Evolutionary conservation across 2,329 filamentous ascomycete genomes (phyloP).

Genomic region (Diaporthe aspalathi): DNA sequence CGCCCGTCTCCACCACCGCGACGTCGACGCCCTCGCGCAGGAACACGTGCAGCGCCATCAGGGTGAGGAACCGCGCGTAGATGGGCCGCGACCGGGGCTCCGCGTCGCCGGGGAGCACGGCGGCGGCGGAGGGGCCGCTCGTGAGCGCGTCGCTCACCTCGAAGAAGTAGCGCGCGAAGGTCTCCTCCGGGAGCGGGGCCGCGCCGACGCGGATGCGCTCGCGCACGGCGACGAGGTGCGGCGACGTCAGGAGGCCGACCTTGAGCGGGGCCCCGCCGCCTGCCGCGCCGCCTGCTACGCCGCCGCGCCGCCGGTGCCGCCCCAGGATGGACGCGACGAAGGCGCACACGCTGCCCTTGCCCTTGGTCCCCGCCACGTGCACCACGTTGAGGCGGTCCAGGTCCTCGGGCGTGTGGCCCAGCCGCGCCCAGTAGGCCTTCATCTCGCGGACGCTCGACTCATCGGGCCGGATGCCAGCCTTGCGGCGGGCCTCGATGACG

Average conservation of each 20-base stretch:
- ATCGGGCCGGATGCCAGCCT: constrained; percentile 78
- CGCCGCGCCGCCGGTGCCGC: constrained; percentile 53
- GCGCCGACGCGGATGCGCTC: constrained; percentile 75
- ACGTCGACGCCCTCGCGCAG: constrained; percentile 70
- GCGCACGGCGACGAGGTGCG: constrained; percentile 74
- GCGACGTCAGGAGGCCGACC: constrained; percentile 75
- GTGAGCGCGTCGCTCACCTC: constrained; percentile 73
- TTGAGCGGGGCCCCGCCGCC: constrained; percentile 50
- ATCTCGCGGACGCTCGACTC: constrained; percentile 80
- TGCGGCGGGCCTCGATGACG: constrained; percentile 80
- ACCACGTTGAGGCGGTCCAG: constrained; percentile 73
- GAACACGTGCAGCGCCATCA: constrained; percentile 76
- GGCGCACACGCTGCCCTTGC: constrained; percentile 79
- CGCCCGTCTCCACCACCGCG: constrained; percentile 74
- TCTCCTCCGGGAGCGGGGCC: constrained; percentile 64
- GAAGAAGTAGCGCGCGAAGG: constrained; percentile 76
- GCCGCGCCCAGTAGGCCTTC: constrained; percentile 78
- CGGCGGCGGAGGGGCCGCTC: constrained; percentile 45
- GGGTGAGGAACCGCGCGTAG: constrained; percentile 69
- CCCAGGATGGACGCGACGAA: constrained; percentile 73
- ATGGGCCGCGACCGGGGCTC: constrained; percentile 58
- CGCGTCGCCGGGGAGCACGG: constrained; percentile 48
- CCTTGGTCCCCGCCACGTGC: constrained; percentile 81
- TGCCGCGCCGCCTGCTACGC: not conserved
- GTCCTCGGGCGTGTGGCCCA: constrained; percentile 76